These are phyloP conservation scores for Kwoniella bestiolae DNA, from an alignment of 768 basidiomycete genomes.

Conservation along the genomic window DNA sequence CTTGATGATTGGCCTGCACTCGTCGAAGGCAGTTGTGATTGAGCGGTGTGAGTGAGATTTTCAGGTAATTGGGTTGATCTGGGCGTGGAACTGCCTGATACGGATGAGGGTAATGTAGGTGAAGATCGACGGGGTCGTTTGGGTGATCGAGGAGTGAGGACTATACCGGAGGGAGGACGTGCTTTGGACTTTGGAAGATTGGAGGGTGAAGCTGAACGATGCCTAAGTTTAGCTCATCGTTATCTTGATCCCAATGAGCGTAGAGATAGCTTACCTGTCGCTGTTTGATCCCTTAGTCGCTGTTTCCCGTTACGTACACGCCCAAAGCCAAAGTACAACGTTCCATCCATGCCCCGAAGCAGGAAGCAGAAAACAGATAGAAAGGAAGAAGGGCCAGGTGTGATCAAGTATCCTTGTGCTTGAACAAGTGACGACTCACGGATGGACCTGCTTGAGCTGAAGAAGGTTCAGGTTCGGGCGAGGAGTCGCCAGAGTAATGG, in stretches of 20 bases:
- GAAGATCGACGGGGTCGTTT: constrained; percentile 14
- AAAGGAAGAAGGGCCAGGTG: constrained; percentile 29
- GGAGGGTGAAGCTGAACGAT: not conserved
- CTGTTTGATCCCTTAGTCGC: constrained; percentile 15
- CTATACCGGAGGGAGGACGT: constrained; percentile 8
- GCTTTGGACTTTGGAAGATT: not conserved
- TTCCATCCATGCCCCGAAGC: constrained; percentile 16
- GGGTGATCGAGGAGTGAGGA: constrained; percentile 9
- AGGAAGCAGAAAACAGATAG: not conserved
- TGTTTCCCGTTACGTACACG: not conserved
- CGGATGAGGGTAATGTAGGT: not conserved
- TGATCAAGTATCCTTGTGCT: constrained; percentile 35
- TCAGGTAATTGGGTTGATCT: constrained; percentile 24
- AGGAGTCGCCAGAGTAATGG: constrained; percentile 41
- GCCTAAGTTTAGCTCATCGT: not conserved
- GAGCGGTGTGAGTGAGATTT: constrained; percentile 45
- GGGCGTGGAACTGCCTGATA: not conserved
- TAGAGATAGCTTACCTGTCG: constrained; percentile 14
- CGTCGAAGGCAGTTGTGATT: constrained; percentile 28
- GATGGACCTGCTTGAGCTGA: constrained; percentile 23
- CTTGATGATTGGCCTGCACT: constrained; percentile 1
- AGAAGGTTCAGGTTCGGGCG: constrained; percentile 25
- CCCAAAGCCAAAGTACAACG: not conserved
- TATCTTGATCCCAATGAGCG: not conserved
- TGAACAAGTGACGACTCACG: constrained; percentile 31